Percentiles rank a stretch among this genome's conserved stretches.
Conservation (phyloP, 805 yeast genomes). For the Komagataella ulmi region DNA sequence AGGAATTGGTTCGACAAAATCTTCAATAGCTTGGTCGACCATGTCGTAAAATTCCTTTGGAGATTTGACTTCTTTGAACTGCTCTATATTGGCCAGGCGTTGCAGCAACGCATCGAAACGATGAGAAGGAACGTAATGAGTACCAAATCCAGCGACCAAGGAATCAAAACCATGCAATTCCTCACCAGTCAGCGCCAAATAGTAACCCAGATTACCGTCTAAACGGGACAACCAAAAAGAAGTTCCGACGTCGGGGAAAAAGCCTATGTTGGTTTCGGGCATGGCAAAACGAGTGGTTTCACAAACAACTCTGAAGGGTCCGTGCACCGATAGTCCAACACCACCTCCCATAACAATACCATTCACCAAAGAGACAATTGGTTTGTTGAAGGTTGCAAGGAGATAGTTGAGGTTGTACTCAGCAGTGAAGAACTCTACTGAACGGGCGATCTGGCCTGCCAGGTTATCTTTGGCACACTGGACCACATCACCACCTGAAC, state of each 20-base stretch:
- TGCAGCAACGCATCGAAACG: conserved; percentile 47
- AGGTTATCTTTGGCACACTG: conserved; percentile 54
- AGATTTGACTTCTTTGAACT: conserved; percentile 6
- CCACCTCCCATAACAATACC: conserved; percentile 99
- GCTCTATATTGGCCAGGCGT: conserved; percentile 51
- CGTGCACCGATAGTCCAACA: conserved; percentile 82
- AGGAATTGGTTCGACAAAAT: conserved; percentile 61
- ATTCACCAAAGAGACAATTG: conserved; percentile 73
- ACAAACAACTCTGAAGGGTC: conserved; percentile 88
- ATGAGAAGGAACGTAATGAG: conserved; percentile 71
- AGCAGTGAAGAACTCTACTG: conserved; percentile 54
- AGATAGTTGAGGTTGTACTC: conserved; percentile 78
- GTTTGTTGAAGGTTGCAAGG: conserved; percentile 75
- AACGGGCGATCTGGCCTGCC: conserved; percentile 27
- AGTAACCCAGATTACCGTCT: conserved; percentile 75
- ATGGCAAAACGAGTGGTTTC: conserved; percentile 86
- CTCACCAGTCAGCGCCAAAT: conserved; percentile 78
- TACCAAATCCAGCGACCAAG: conserved; percentile 75
- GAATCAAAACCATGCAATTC: conserved; percentile 67
- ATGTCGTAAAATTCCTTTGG: conserved; percentile 34
- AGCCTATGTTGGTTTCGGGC: conserved; percentile 98
- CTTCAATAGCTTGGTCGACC: conserved; percentile 66
- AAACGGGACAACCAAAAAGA: conserved; percentile 77
- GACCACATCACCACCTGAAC: conserved; percentile 96
- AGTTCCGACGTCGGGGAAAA: conserved; percentile 92